Evolutionary conservation across 2,329 filamentous ascomycete genomes (phyloP).

Genomic region (Botryotinia calthae): DNA sequence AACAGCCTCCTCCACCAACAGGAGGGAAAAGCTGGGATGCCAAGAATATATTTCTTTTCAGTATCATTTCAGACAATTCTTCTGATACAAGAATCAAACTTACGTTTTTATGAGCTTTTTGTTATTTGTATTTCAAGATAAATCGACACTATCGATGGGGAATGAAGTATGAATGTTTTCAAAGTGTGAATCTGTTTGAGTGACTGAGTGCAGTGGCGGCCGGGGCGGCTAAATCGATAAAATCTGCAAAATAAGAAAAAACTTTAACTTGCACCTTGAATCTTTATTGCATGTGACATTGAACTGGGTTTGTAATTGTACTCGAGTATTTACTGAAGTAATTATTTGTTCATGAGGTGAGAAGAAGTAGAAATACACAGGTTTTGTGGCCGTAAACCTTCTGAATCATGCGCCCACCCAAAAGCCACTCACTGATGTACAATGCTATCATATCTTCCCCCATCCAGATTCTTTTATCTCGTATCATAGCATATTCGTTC

Average conservation of each 20-base stretch:
- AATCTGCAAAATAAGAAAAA: not conserved
- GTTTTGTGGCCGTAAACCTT: constrained; percentile 28
- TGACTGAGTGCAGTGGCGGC: not conserved
- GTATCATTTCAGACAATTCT: not conserved
- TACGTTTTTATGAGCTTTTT: not conserved
- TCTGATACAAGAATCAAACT: not conserved
- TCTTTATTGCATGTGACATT: not conserved
- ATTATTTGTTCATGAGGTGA: constrained; percentile 33
- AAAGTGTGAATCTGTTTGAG: not conserved
- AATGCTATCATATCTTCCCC: constrained; percentile 29
- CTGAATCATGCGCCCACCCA: constrained; percentile 28
- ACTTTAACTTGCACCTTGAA: constrained; percentile 1
- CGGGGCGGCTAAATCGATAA: constrained; percentile 16
- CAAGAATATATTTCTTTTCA: not conserved
- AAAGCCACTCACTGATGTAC: constrained; percentile 32
- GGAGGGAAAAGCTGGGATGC: not conserved
- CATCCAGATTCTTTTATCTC: constrained; percentile 18
- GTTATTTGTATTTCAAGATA: not conserved
- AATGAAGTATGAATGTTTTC: not conserved
- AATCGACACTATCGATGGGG: not conserved
- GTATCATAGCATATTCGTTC: constrained; percentile 20
- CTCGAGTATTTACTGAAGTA: constrained; percentile 7
- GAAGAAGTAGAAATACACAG: constrained; percentile 38
- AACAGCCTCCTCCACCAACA: not conserved
- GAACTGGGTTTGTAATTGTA: constrained; percentile 6